phyloP scores from a whole-genome alignment of 2,329 filamentous ascomycete species.

The Fusarium hainanense region DNA sequence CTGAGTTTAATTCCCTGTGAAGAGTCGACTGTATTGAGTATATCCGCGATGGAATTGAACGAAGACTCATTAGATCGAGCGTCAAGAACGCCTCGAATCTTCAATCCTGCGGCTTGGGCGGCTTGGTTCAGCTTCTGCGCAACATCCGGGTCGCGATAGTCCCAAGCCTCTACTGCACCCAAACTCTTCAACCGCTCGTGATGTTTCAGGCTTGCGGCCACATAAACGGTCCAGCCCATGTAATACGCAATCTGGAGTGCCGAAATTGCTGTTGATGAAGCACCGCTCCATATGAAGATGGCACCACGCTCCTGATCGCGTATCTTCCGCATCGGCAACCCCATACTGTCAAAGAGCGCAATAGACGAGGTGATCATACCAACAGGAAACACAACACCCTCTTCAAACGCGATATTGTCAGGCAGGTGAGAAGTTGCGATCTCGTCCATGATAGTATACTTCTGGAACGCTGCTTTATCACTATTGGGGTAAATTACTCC shows the following conservation, averaged over 20 bases:
- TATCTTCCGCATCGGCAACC: conserved; percentile 24
- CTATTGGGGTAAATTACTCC: conserved; percentile 47
- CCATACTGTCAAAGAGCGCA: background rate
- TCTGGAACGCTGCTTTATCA: conserved; percentile 50
- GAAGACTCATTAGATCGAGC: background rate
- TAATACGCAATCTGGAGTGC: conserved; percentile 28
- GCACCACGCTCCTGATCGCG: conserved; percentile 38
- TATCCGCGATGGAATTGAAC: rapidly evolving
- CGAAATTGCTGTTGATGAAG: conserved; percentile 37
- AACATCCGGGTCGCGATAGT: background rate
- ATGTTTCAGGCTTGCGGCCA: conserved; percentile 24
- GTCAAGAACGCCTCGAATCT: background rate
- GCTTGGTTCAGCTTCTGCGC: background rate
- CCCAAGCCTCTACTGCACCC: background rate
- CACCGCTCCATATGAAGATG: conserved; percentile 50
- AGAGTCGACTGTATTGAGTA: rapidly evolving
- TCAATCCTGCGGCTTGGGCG: rapidly evolving
- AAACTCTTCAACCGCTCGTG: conserved; percentile 11
- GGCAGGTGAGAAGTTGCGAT: rapidly evolving
- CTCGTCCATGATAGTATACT: conserved; percentile 46
- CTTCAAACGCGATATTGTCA: conserved; percentile 38
- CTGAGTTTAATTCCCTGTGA: rapidly evolving
- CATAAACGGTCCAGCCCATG: conserved; percentile 22
- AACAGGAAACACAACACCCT: conserved; percentile 13
- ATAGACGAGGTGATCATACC: conserved; percentile 6